Base-by-base conservation (phyloP, 176 grass and related monocot genomes). In the Cenchrus fungigraminus region DNA sequence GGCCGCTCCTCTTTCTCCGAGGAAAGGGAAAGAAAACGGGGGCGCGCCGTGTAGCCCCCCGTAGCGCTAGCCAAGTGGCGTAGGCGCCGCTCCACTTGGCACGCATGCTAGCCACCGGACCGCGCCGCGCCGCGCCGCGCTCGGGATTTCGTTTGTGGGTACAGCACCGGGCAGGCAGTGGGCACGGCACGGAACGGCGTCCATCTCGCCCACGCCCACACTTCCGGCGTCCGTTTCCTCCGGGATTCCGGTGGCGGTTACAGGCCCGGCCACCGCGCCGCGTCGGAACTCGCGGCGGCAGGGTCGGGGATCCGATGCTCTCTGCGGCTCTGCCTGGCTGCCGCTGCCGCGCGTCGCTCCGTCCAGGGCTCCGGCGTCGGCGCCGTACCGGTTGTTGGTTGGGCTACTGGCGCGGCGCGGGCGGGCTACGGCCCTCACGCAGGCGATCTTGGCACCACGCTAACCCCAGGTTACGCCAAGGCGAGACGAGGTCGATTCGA, bases 241-340 rank as follows among this genome's bases (percentile, higher is more conserved):
- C 66, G 42, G 63, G 65, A 71, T 71, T 57, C 45, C 50, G 65
- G 12, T 54, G 37, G 10, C 50, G 61, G 0, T 43, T 32, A 19
- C 46, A 40, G 29, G 8, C 8, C 29, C 13, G n/a, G 19, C 7
- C 8, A 4, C 70, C 7, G 34, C 56, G 4, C 51, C 40, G 10
- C 72, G 86, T 82, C 71, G 62, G 53, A 75, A 50, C 78, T 59
- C 51, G 70, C 85, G 1, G 11, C 70, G 9, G 9, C 43, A 34
- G 14, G 15, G 29, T 8, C 12, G 12, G 67, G 63, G 72, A 70
- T 62, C 79, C 79, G 71, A 17, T 74, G 85, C 63, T 40, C 4
- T 46, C 45, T 1, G 45, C 59, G 37, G 37, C 58, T 50, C 81
- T 34, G 9, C 29, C 12, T 28, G 34, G 31, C 65, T 68, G 65